These are phyloP conservation scores for Solanum tarijense DNA, from an alignment of 257 asterid species.

Conservation along the genomic window DNA sequence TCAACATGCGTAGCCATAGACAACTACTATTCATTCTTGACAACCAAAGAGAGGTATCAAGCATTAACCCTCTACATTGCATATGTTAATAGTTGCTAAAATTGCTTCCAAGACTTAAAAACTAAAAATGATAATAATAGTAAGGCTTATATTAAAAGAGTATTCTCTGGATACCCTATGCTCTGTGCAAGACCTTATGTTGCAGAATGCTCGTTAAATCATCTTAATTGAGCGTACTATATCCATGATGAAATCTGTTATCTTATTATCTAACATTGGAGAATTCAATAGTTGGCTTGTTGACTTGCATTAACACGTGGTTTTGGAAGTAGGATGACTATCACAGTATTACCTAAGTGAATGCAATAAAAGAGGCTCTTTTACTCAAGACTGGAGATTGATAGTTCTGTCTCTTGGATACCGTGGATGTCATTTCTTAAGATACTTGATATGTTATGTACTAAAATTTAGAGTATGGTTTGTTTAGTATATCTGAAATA, in stretches of 20 bases:
- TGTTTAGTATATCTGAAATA: background rate
- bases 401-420: background rate
- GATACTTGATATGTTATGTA: background rate
- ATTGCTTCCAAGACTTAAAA: constrained; percentile 82
- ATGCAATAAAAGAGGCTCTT: background rate
- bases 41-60: constrained; percentile 91
- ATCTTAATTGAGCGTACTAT: constrained; percentile 26
- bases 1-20: constrained; percentile 87
- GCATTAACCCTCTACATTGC: constrained; percentile 84
- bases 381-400: background rate
- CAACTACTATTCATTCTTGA: constrained; percentile 70
- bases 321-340: constrained; percentile 1
- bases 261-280: constrained; percentile 9
- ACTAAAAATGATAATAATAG: constrained; percentile 49
- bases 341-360: background rate
- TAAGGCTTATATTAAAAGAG: constrained; percentile 28
- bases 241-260: constrained; percentile 6
- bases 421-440: background rate
- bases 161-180: constrained; percentile 50
- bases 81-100: constrained; percentile 95
- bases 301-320: constrained; percentile 5
- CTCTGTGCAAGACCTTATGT: constrained; percentile 40
- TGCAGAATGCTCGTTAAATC: constrained; percentile 32
- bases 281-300: constrained; percentile 7
- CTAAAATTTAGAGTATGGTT: background rate